Conservation (phyloP, 306 rosid species). For the Cucurbita moschata region DNA sequence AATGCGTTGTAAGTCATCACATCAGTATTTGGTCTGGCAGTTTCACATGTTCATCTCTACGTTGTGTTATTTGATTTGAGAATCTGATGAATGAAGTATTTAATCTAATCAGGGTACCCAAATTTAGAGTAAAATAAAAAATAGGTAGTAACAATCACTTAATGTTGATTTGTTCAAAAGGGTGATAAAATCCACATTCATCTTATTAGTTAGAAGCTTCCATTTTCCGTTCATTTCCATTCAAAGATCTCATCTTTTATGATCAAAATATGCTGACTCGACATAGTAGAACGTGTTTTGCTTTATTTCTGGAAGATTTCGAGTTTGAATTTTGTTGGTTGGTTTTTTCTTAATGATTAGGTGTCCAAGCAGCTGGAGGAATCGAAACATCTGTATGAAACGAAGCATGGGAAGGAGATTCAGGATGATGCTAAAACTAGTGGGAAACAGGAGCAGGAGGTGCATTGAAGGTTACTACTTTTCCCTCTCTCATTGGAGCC, state of each 20-base stretch:
- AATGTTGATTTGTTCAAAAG: no score
- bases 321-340: not conserved
- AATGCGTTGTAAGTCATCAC: not conserved
- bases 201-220: not conserved
- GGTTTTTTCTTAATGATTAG: slow-evolving; percentile 21
- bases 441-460: slow-evolving; percentile 16
- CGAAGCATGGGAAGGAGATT: slow-evolving; percentile 35
- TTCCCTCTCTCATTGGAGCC: not conserved
- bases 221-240: no score
- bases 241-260: not conserved
- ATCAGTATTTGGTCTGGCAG: not conserved
- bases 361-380: slow-evolving; percentile 68
- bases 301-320: not conserved
- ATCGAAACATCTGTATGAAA: slow-evolving; percentile 50
- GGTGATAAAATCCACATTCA: not conserved
- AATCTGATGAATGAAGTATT: not conserved
- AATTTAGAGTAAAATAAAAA: no score
- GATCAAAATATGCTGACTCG: not conserved
- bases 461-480: slow-evolving; percentile 1
- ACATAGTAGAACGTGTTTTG: not conserved
- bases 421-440: slow-evolving; percentile 12
- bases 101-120: no score
- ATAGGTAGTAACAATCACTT: no score
- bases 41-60: not conserved
- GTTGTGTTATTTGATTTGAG: not conserved